Evolutionary conservation across 2,329 filamentous ascomycete genomes (phyloP).

Genomic region (Cladosporium sp.): DNA sequence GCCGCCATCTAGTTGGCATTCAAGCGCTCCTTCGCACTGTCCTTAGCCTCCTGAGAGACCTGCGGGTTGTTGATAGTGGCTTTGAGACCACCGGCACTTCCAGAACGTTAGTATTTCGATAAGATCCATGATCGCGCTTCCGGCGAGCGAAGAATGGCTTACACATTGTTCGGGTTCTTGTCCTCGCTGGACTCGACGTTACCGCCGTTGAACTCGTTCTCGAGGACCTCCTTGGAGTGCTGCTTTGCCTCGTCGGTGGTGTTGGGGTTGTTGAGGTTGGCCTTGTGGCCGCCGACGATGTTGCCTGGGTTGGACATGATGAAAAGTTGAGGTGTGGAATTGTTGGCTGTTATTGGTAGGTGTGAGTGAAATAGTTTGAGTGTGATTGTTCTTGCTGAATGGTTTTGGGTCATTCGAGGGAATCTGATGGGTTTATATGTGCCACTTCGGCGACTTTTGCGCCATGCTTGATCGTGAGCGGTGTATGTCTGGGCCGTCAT

Average conservation of each 20-base stretch:
- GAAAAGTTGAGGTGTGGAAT: not conserved
- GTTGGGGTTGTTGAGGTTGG: constrained; percentile 46
- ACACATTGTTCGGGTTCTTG: constrained; percentile 55
- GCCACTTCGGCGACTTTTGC: not conserved
- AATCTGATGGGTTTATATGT: not conserved
- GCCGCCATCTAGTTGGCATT: constrained; percentile 33
- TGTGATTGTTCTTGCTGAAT: not conserved
- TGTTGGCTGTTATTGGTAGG: not conserved
- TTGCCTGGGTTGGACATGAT: constrained; percentile 21
- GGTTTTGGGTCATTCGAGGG: not conserved
- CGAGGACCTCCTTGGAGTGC: constrained; percentile 43
- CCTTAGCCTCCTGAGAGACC: constrained; percentile 52
- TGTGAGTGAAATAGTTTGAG: not conserved
- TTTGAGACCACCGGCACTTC: constrained; percentile 21
- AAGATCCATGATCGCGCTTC: not conserved
- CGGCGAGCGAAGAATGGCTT: constrained; percentile 24
- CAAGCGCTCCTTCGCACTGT: constrained; percentile 50
- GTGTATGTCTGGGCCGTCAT: not conserved
- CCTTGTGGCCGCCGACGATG: constrained; percentile 55
- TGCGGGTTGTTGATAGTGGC: constrained; percentile 53
- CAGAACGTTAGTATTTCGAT: not conserved
- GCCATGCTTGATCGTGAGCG: not conserved
- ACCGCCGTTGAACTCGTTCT: constrained; percentile 15
- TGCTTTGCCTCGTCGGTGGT: constrained; percentile 53
- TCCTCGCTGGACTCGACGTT: constrained; percentile 11